Evolutionary conservation across 306 rosid genomes (phyloP).

Genomic region (Lithocarpus polystachyus): DNA sequence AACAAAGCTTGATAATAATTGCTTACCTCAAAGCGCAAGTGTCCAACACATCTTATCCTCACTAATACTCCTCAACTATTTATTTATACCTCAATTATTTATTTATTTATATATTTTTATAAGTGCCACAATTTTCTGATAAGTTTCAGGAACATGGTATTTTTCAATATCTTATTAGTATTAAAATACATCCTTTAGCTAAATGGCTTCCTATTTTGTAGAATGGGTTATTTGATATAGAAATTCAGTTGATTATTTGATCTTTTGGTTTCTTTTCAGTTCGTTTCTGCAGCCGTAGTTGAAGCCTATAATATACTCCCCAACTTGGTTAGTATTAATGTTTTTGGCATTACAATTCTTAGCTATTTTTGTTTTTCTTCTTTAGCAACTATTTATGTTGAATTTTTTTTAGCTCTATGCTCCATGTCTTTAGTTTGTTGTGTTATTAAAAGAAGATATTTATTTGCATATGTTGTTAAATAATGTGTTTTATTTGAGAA

Average conservation of each 20-base stretch:
- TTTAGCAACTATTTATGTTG: background rate
- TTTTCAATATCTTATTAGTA: too few relatives aligned
- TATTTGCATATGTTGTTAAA: background rate
- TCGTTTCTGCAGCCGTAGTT: constrained; percentile 56
- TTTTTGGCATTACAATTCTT: constrained; percentile 17
- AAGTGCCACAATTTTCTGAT: too few relatives aligned
- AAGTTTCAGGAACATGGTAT: too few relatives aligned
- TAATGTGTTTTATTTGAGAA: background rate
- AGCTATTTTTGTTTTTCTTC: background rate
- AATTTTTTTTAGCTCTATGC: background rate
- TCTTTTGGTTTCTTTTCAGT: constrained; percentile 30
- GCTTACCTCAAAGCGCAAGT: too few relatives aligned
- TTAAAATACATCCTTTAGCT: too few relatives aligned
- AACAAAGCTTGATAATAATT: too few relatives aligned
- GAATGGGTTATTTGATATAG: constrained; percentile 1
- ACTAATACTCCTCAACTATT: too few relatives aligned
- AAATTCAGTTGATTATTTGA: constrained; percentile 6
- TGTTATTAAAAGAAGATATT: background rate
- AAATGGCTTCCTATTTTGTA: background rate
- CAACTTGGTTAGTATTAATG: constrained; percentile 52
- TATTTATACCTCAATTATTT: too few relatives aligned
- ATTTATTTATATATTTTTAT: too few relatives aligned
- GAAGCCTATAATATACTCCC: constrained; percentile 88
- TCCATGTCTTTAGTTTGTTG: background rate
- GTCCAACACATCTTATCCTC: too few relatives aligned